These are phyloP conservation scores for Aspergillus persii DNA, from an alignment of 2,329 filamentous ascomycete species.

Conservation along the genomic window DNA sequence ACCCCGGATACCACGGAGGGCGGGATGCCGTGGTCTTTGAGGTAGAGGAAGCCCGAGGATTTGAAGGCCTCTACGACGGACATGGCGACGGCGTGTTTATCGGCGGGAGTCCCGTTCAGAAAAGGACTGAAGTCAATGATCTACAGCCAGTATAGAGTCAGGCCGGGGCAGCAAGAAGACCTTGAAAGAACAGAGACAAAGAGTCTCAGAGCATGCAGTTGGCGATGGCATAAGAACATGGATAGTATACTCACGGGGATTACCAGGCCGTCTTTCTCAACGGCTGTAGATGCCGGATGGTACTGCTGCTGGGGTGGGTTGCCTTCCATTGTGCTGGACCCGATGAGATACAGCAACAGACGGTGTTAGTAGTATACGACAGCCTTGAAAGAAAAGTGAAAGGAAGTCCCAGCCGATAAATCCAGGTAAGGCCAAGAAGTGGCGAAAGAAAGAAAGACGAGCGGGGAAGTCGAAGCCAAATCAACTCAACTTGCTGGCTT, in stretches of 20 bases:
- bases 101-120: slow-evolving; percentile 58
- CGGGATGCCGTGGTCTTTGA: slow-evolving; percentile 73
- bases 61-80: slow-evolving; percentile 79
- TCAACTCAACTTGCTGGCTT: no score
- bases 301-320: slow-evolving; percentile 19
- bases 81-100: slow-evolving; percentile 65
- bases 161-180: background rate
- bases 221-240: background rate
- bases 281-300: slow-evolving; percentile 29
- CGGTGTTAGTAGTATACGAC: background rate
- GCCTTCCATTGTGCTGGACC: slow-evolving; percentile 14
- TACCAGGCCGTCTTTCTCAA: slow-evolving; percentile 44
- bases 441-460: background rate
- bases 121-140: slow-evolving; percentile 77
- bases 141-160: slow-evolving; percentile 40
- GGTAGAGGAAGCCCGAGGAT: slow-evolving; percentile 83
- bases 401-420: background rate
- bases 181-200: background rate
- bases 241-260: slow-evolving; percentile 36
- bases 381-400: background rate
- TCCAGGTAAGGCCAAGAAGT: background rate
- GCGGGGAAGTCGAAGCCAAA: no score
- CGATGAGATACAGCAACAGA: background rate
- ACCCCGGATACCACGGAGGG: slow-evolving; percentile 57
- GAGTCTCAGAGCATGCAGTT: no score